Base-by-base conservation (phyloP, 1,139 yeast species). In the Candida albicans region DNA sequence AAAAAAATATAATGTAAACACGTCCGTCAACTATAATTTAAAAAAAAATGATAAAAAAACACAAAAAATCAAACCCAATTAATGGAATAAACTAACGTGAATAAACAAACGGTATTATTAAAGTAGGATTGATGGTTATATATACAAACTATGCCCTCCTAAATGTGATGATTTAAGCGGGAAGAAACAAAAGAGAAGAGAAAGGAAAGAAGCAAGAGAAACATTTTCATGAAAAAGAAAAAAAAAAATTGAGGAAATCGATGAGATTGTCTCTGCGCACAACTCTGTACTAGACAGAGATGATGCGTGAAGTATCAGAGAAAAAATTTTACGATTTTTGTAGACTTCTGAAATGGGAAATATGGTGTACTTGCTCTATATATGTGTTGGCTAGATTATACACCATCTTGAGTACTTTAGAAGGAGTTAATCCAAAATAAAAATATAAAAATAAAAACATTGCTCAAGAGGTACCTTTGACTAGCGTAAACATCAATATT, bases 81-180 rank as follows among this genome's bases (percentile, higher is more conserved):
- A 18, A 18, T 18, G 22, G 22, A 18, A 18, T 18, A 18, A 18
- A 18, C 22, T 18, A 18, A 18, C 22, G 22, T 18, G 22, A 18
- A 18, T 18, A 18, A 18, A 30, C 9, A 34, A 34, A 33, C 14
- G 14, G 35, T 29, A 14, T 15, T 36, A 26, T 7, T 27, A 12
- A 29, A 18, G 15, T 27, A 10, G 15, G 10, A 27, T 27, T 37
- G 29, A 12, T 8, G 28, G 22, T 18, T 18, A 18, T n/a, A 29
- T 27, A 29, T 29, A 29, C 14, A 29, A 57, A 59, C 54, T 56
- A 54, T 61, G 73, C 77, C 78, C 78, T 68, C 76, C 67, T 70
- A 70, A 71, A 67, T 61, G 59, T 51, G 52, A 32, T 53, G 56
- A 64, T 67, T 70, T 72, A 71, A 72, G 77, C 76, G 78, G 78